A percentile compares a stretch with the other conserved stretches of the same genome.
Evolutionary conservation across 495 filamentous ascomycete species (phyloP).

Genomic region (Aspergillus indologenus): DNA sequence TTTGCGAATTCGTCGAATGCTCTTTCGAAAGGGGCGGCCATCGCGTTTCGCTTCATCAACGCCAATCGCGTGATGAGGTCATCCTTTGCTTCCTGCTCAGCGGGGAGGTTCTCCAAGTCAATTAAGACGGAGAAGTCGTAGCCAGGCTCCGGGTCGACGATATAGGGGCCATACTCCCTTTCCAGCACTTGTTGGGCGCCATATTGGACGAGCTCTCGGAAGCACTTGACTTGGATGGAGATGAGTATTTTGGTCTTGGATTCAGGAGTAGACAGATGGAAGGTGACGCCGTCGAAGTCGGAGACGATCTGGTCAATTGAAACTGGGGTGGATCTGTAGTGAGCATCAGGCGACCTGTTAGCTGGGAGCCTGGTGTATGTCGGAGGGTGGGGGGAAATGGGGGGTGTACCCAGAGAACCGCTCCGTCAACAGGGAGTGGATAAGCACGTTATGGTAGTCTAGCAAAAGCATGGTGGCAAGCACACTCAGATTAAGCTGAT

Average conservation of each 20-base stretch:
- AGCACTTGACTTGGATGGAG: slow-evolving; percentile 92
- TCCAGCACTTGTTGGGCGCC: slow-evolving; percentile 88
- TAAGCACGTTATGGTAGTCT: slow-evolving; percentile 98
- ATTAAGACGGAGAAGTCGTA: slow-evolving; percentile 93
- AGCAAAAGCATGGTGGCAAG: slow-evolving; percentile 75
- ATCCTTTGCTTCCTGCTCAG: slow-evolving; percentile 73
- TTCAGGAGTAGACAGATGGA: slow-evolving; percentile 95
- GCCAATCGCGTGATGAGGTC: slow-evolving; percentile 82
- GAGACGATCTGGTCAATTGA: slow-evolving; percentile 96
- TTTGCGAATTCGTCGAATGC: slow-evolving; percentile 90
- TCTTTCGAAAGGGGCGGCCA: slow-evolving; percentile 96
- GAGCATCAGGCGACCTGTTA: slow-evolving; percentile 28
- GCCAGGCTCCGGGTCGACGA: slow-evolving; percentile 79
- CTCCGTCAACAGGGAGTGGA: slow-evolving; percentile 92
- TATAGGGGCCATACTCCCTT: slow-evolving; percentile 91
- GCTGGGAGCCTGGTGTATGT: slow-evolving; percentile 32
- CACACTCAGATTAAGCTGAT: slow-evolving; percentile 8
- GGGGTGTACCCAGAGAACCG: slow-evolving; percentile 77
- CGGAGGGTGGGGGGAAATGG: slow-evolving; percentile 21
- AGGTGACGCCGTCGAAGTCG: slow-evolving; percentile 96
- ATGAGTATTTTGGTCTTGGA: slow-evolving; percentile 88
- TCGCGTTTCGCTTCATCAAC: slow-evolving; percentile 91
- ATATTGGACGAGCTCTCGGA: slow-evolving; percentile 83
- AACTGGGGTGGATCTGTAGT: slow-evolving; percentile 67
- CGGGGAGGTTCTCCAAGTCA: slow-evolving; percentile 83